Evolutionary conservation across 805 yeast genomes (phyloP).

Genomic region (Wickerhamiella azymoides): DNA sequence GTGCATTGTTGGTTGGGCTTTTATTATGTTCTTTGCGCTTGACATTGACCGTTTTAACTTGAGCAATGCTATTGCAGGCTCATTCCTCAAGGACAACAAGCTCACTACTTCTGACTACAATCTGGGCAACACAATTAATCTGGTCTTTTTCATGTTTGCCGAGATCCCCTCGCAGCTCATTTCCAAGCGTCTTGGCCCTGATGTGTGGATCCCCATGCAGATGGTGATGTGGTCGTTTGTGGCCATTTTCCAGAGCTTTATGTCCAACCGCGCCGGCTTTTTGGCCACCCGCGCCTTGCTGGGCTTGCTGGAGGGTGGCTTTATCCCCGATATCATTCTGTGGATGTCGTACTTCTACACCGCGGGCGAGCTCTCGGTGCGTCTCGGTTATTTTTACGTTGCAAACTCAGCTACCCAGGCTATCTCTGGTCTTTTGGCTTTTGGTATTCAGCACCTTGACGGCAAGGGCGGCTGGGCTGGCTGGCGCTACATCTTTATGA

Average conservation of each 20-base stretch:
- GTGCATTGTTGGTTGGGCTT: constrained; percentile 40
- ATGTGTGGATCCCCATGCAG: constrained; percentile 47
- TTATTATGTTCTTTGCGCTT: constrained; percentile 41
- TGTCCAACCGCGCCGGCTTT: constrained; percentile 32
- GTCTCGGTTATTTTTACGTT: constrained; percentile 44
- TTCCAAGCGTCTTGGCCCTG: constrained; percentile 51
- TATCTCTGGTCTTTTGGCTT: constrained; percentile 32
- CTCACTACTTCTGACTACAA: constrained; percentile 38
- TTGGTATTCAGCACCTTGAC: constrained; percentile 38
- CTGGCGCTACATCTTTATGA: constrained; percentile 50
- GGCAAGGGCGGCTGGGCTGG: constrained; percentile 33
- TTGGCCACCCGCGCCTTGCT: constrained; percentile 37
- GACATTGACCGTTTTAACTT: constrained; percentile 45
- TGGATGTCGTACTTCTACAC: constrained; percentile 55
- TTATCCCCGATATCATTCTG: constrained; percentile 43
- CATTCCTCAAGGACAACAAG: constrained; percentile 35
- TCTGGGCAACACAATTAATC: constrained; percentile 40
- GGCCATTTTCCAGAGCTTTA: constrained; percentile 36
- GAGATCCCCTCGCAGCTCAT: constrained; percentile 56
- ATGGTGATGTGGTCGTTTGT: constrained; percentile 42
- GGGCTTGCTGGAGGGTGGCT: constrained; percentile 49
- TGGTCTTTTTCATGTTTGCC: constrained; percentile 38
- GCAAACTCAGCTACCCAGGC: constrained; percentile 35
- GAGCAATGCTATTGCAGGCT: constrained; percentile 42
- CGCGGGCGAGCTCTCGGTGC: constrained; percentile 38